phyloP scores from a whole-genome alignment of 768 basidiomycete species.

The Lactarius psammicola region DNA sequence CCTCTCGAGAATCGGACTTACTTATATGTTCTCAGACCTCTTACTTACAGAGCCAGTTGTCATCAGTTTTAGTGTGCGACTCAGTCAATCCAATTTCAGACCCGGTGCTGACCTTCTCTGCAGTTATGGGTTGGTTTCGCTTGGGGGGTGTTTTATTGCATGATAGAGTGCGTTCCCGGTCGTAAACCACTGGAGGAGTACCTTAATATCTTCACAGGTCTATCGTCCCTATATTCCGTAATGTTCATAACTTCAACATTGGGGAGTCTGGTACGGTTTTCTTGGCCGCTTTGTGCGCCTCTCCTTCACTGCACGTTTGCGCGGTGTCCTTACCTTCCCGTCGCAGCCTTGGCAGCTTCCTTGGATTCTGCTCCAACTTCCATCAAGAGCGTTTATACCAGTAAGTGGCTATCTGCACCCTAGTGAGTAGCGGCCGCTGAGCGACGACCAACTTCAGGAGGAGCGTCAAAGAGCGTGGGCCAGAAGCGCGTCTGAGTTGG shows the following conservation, averaged over 20 bases:
- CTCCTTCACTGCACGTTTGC: neutral
- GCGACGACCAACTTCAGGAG: conserved; percentile 27
- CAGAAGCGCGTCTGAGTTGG: conserved; percentile 60
- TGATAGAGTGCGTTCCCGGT: conserved; percentile 49
- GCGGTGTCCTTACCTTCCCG: conserved; percentile 11
- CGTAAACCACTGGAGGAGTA: neutral
- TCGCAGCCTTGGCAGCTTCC: conserved; percentile 50
- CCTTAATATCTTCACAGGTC: conserved; percentile 40
- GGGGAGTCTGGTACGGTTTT: conserved; percentile 63
- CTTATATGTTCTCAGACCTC: conserved; percentile 44
- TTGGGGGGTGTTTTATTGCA: conserved; percentile 73
- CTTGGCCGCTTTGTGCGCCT: conserved; percentile 50
- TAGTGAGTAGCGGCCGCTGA: neutral
- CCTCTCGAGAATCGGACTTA: conserved; percentile 1
- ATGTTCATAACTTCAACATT: conserved; percentile 56
- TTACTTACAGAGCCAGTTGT: conserved; percentile 74
- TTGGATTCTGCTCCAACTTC: conserved; percentile 34
- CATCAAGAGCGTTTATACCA: conserved; percentile 36
- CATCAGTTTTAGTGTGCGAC: conserved; percentile 63
- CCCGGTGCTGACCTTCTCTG: neutral
- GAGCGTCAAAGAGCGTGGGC: conserved; percentile 36
- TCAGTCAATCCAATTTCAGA: neutral
- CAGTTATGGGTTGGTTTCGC: conserved; percentile 72
- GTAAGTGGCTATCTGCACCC: conserved; percentile 13
- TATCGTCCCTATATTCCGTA: conserved; percentile 52